Conservation (phyloP, 2,329 filamentous ascomycete genomes). For the Fusarium pseudograminearum region DNA sequence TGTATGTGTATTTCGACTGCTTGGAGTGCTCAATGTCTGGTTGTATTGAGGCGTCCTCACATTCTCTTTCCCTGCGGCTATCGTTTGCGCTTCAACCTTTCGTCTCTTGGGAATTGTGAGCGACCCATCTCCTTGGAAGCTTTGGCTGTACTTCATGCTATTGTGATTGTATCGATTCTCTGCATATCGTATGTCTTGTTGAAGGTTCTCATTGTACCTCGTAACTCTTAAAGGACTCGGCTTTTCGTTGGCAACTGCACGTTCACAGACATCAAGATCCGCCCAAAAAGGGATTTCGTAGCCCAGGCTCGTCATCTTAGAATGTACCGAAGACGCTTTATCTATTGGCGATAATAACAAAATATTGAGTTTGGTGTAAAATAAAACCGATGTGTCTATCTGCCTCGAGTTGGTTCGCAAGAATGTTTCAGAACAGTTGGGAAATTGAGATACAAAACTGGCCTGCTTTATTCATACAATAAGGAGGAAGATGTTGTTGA, state of each 20-base stretch:
- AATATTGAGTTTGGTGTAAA: background rate
- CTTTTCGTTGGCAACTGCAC: constrained; percentile 43
- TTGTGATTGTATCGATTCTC: constrained; percentile 45
- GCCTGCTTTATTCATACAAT: constrained; percentile 16
- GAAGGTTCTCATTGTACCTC: constrained; percentile 52
- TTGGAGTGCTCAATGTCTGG: background rate
- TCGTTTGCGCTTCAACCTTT: constrained; percentile 22
- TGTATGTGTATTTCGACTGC: constrained; percentile 5
- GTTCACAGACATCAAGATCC: constrained; percentile 50
- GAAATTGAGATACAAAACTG: background rate
- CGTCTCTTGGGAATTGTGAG: constrained; percentile 55
- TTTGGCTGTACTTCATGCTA: constrained; percentile 32
- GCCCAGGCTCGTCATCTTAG: constrained; percentile 53
- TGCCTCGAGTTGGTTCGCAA: background rate
- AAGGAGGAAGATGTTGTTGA: constrained; percentile 1
- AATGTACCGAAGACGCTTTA: background rate
- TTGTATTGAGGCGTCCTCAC: constrained; percentile 1
- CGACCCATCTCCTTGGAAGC: constrained; percentile 34
- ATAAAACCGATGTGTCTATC: background rate
- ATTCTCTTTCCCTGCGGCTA: constrained; percentile 39
- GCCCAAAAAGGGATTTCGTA: constrained; percentile 43
- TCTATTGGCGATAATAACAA: background rate
- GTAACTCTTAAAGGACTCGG: constrained; percentile 64
- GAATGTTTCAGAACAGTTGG: background rate
- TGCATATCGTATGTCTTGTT: constrained; percentile 29